A percentile compares a stretch with the other conserved stretches of the same genome.
phyloP scores from a whole-genome alignment of 2,329 filamentous ascomycete species.

The Penicillium hordei region DNA sequence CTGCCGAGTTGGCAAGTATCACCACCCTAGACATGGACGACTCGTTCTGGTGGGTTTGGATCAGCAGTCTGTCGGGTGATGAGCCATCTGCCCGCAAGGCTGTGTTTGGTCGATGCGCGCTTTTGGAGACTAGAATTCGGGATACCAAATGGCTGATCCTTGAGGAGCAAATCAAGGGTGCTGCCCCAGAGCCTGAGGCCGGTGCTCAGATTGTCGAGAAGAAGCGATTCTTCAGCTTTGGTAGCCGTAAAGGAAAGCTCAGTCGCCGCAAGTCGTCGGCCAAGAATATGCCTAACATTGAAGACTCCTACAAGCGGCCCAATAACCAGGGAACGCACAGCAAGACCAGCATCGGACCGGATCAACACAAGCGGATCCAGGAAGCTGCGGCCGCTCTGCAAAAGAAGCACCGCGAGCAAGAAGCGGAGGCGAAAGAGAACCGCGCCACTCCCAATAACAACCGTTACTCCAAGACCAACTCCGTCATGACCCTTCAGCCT shows the following conservation, averaged over 20 bases:
- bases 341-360: slow-evolving; percentile 81
- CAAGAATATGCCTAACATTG: slow-evolving; percentile 55
- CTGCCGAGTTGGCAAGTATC: slow-evolving; percentile 92
- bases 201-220: slow-evolving; percentile 93
- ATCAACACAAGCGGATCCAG: slow-evolving; percentile 91
- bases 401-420: slow-evolving; percentile 63
- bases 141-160: slow-evolving; percentile 88
- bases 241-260: slow-evolving; percentile 67
- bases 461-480: slow-evolving; percentile 73
- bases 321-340: slow-evolving; percentile 58
- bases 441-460: slow-evolving; percentile 60
- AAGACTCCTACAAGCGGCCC: slow-evolving; percentile 54
- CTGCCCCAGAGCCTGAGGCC: slow-evolving; percentile 77
- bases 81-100: slow-evolving; percentile 83
- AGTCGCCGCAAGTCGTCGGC: slow-evolving; percentile 69
- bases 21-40: slow-evolving; percentile 83
- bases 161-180: slow-evolving; percentile 94
- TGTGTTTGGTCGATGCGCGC: slow-evolving; percentile 87
- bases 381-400: slow-evolving; percentile 84
- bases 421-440: slow-evolving; percentile 46
- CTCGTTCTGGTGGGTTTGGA: slow-evolving; percentile 99
- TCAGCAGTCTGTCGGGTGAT: slow-evolving; percentile 89
- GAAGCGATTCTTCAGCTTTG: slow-evolving; percentile 87
- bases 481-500: slow-evolving; percentile 83
- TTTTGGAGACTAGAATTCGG: slow-evolving; percentile 82